phyloP scores from a whole-genome alignment of 2,329 filamentous ascomycete genomes.

The Decorospora gaudefroyi region DNA sequence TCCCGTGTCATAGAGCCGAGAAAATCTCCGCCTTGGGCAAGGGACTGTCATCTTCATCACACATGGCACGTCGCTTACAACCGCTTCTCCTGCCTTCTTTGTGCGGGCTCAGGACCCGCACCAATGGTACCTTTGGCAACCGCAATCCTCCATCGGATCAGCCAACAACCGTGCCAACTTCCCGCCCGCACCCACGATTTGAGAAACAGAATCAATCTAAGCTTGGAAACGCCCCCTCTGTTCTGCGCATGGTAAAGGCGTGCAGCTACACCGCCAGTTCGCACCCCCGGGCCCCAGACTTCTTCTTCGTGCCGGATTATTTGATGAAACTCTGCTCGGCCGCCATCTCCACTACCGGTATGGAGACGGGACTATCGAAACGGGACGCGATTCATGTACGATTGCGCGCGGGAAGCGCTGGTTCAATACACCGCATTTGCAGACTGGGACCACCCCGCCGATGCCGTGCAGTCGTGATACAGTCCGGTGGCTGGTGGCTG shows the following conservation, averaged over 20 bases:
- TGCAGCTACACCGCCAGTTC: constrained; percentile 14
- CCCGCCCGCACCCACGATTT: too few relatives aligned
- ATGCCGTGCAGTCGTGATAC: constrained; percentile 27
- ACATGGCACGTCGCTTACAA: too few relatives aligned
- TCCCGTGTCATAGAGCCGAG: too few relatives aligned
- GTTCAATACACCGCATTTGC: constrained; percentile 16
- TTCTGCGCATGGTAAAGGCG: background rate
- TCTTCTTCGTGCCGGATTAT: background rate
- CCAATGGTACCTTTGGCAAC: background rate
- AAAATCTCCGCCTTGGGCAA: too few relatives aligned
- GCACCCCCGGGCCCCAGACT: constrained; percentile 8
- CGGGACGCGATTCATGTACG: constrained; percentile 10
- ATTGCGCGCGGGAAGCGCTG: constrained; percentile 11
- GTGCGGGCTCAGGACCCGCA: background rate
- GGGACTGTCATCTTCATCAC: background rate
- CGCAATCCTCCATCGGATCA: background rate
- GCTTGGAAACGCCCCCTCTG: constrained; percentile 1
- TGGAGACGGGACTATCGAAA: constrained; percentile 12
- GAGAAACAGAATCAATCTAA: too few relatives aligned
- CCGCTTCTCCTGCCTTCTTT: too few relatives aligned
- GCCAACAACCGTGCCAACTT: background rate
- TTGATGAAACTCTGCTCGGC: constrained; percentile 7
- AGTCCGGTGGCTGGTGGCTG: too few relatives aligned
- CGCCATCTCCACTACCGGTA: constrained; percentile 2
- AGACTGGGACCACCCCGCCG: constrained; percentile 17